Evolutionary conservation across 2,329 filamentous ascomycete species (phyloP).

Genomic region (Aspergillus brasiliensis): DNA sequence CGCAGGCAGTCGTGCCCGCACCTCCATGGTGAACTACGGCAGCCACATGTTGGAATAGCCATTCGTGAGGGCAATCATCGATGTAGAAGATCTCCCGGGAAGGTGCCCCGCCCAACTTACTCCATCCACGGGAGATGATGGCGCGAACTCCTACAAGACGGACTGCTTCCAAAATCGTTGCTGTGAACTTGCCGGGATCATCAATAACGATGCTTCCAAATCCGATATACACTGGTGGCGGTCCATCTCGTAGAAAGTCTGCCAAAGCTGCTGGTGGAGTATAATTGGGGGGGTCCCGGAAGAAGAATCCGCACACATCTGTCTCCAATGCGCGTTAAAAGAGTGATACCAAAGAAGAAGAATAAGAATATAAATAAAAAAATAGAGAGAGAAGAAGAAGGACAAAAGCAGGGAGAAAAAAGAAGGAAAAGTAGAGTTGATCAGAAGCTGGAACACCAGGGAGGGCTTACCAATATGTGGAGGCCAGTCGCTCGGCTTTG

Average conservation of each 20-base stretch:
- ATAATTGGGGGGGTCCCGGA: constrained; percentile 38
- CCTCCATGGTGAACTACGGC: constrained; percentile 64
- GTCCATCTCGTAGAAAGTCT: constrained; percentile 50
- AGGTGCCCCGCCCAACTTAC: constrained; percentile 43
- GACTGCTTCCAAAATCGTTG: constrained; percentile 51
- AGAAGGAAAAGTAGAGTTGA: too few relatives aligned
- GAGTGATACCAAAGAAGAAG: not conserved
- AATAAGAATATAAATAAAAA: too few relatives aligned
- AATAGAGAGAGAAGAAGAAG: too few relatives aligned
- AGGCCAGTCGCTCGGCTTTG: constrained; percentile 45
- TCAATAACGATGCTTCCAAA: constrained; percentile 61
- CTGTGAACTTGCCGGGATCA: constrained; percentile 47
- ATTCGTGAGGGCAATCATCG: constrained; percentile 59
- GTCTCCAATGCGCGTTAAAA: not conserved
- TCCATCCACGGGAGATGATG: constrained; percentile 59
- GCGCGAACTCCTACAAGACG: constrained; percentile 51
- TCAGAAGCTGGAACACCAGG: too few relatives aligned
- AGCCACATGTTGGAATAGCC: constrained; percentile 59
- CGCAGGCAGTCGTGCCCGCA: constrained; percentile 60
- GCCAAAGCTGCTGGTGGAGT: constrained; percentile 43
- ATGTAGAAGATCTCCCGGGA: constrained; percentile 50
- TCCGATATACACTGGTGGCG: constrained; percentile 57
- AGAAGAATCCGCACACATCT: constrained; percentile 51
- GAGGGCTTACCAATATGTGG: constrained; percentile 31
- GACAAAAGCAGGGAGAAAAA: too few relatives aligned